phyloP scores from a whole-genome alignment of 306 rosid species.

The Sindora glabra region DNA sequence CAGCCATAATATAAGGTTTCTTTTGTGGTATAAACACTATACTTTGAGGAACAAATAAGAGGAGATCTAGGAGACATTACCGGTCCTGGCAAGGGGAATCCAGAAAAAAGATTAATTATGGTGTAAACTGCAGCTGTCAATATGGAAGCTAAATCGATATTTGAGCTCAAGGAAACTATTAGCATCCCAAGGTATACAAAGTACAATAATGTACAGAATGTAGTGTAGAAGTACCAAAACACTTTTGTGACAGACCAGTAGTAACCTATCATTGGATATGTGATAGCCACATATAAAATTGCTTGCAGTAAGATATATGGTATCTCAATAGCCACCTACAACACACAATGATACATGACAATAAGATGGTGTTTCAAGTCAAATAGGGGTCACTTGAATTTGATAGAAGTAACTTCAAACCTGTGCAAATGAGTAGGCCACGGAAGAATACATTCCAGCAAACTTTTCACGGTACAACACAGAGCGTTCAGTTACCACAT shows the following conservation, averaged over 20 bases:
- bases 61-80: constrained; percentile 28
- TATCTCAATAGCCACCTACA: constrained; percentile 65
- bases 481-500: constrained; percentile 57
- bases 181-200: constrained; percentile 77
- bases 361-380: background rate
- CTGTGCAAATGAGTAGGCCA: constrained; percentile 72
- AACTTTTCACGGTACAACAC: constrained; percentile 72
- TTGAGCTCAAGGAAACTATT: constrained; percentile 49
- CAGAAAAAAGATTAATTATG: constrained; percentile 69
- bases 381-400: constrained; percentile 1
- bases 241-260: constrained; percentile 55
- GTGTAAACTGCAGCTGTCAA: constrained; percentile 67
- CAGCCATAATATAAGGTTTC: too few relatives aligned
- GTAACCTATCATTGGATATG: constrained; percentile 74
- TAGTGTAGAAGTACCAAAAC: constrained; percentile 72
- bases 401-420: constrained; percentile 25
- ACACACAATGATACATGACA: background rate
- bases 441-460: constrained; percentile 79
- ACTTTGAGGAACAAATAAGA: background rate
- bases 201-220: constrained; percentile 74
- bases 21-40: too few relatives aligned
- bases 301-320: constrained; percentile 67
- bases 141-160: constrained; percentile 57
- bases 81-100: constrained; percentile 84
- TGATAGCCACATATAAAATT: constrained; percentile 54